Percentiles rank a stretch among this genome's conserved stretches.
Conservation (phyloP, 257 asterid species). For the Nicotiana paniculata region DNA sequence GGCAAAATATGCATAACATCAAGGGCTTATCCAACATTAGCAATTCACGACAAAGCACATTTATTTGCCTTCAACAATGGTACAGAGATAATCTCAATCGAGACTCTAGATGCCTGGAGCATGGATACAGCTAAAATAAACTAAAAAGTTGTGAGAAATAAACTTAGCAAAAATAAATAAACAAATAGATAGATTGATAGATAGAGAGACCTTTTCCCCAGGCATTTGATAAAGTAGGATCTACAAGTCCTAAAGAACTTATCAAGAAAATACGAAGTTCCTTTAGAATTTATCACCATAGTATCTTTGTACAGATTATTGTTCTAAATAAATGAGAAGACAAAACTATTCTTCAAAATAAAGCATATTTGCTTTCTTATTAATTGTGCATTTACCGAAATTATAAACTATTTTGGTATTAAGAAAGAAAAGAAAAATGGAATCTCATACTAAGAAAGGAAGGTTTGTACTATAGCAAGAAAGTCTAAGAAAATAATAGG, state of each 20-base stretch:
- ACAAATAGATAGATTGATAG: neutral
- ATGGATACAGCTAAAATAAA: slow-evolving; percentile 27
- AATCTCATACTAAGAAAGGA: too few species aligned
- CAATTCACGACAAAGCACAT: slow-evolving; percentile 30
- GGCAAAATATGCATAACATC: slow-evolving; percentile 51
- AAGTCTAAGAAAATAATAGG: too few species aligned
- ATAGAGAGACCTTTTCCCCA: neutral
- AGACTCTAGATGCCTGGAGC: slow-evolving; percentile 38
- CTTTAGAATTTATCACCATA: neutral
- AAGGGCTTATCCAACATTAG: slow-evolving; percentile 40
- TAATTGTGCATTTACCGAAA: too few species aligned
- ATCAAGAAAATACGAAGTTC: neutral
- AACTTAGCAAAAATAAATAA: neutral
- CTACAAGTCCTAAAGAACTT: neutral
- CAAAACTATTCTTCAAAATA: too few species aligned
- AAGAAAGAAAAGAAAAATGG: too few species aligned
- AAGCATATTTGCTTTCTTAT: too few species aligned
- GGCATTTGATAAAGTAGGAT: neutral
- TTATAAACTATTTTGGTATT: too few species aligned
- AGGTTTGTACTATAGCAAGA: too few species aligned
- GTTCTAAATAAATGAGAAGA: too few species aligned
- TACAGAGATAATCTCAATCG: slow-evolving; percentile 26
- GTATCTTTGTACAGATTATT: neutral
- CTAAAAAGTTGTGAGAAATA: slow-evolving; percentile 24
- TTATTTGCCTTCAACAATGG: slow-evolving; percentile 49